phyloP scores from a whole-genome alignment of 2,329 filamentous ascomycete genomes.

The Tetracladium maxilliforme region DNA sequence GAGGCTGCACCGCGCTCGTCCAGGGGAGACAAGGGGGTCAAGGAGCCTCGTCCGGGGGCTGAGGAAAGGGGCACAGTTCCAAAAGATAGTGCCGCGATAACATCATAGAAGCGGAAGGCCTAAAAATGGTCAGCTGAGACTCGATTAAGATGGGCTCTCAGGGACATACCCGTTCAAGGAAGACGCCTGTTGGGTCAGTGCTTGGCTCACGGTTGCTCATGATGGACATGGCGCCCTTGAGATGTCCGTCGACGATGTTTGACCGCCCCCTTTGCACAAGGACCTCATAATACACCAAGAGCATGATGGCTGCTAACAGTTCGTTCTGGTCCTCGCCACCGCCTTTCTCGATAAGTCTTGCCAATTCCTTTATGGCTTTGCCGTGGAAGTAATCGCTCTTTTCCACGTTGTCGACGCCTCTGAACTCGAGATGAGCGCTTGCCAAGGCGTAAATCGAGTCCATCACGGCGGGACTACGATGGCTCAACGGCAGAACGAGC shows the following conservation, averaged over 20 bases:
- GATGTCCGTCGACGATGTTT: conserved; percentile 43
- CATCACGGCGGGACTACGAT: conserved; percentile 44
- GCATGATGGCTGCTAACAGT: conserved; percentile 43
- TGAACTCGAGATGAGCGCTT: conserved; percentile 67
- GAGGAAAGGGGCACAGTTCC: conserved; percentile 40
- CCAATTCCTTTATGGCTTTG: conserved; percentile 40
- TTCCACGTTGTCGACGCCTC: conserved; percentile 34
- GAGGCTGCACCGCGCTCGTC: conserved; percentile 24
- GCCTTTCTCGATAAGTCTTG: conserved; percentile 38
- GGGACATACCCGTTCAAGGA: conserved; percentile 39
- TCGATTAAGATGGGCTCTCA: not conserved
- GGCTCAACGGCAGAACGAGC: conserved; percentile 43
- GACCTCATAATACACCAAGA: conserved; percentile 49
- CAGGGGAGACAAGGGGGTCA: conserved; percentile 30
- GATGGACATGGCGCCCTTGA: conserved; percentile 46
- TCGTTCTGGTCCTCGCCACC: conserved; percentile 36
- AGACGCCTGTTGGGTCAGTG: conserved; percentile 35
- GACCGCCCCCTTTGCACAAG: conserved; percentile 43
- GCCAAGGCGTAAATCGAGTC: conserved; percentile 77
- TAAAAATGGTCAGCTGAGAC: conserved; percentile 15
- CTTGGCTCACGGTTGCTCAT: conserved; percentile 32
- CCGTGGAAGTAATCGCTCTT: conserved; percentile 45
- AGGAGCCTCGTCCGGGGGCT: conserved; percentile 28
- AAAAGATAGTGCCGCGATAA: conserved; percentile 46
- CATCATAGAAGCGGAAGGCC: conserved; percentile 52